Conservation (phyloP, 352 stramenopile genomes). For the Phytophthora ohioensis region DNA sequence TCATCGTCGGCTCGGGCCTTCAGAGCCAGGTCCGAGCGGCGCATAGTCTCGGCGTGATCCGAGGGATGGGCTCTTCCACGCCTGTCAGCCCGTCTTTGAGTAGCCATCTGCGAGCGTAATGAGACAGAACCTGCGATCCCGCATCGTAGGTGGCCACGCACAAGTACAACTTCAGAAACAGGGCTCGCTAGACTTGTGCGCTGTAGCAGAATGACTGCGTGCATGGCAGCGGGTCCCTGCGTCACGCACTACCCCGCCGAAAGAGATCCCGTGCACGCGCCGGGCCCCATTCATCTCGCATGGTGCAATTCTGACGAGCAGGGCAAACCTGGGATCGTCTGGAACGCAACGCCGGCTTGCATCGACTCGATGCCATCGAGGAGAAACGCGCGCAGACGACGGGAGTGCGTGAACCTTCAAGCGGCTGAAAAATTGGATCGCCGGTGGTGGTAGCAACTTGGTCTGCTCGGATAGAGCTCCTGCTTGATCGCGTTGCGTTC, state of each 20-base stretch:
- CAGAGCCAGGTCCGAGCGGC: constrained; percentile 23
- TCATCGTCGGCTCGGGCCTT: constrained; percentile 24
- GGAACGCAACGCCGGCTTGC: not conserved
- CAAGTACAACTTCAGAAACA: constrained; percentile 35
- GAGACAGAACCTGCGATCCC: constrained; percentile 24
- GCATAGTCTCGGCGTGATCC: constrained; percentile 37
- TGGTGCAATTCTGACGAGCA: constrained; percentile 11
- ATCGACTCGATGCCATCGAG: not conserved
- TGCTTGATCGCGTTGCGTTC: no score
- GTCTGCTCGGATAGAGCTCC: no score
- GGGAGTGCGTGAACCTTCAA: not conserved
- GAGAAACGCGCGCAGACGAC: constrained; percentile 20
- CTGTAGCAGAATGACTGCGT: constrained; percentile 38
- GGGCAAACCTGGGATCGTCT: no score
- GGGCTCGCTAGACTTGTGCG: not conserved
- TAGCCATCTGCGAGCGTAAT: constrained; percentile 32
- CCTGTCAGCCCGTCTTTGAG: constrained; percentile 21
- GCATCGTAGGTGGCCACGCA: constrained; percentile 8
- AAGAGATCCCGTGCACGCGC: constrained; percentile 27
- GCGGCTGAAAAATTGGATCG: no score
- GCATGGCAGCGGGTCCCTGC: not conserved
- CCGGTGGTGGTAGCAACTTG: not conserved
- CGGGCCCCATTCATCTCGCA: not conserved
- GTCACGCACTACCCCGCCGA: constrained; percentile 16
- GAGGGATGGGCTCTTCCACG: constrained; percentile 12